Evolutionary conservation across 495 filamentous ascomycete genomes (phyloP).

Genomic region (Tuber aestivum): DNA sequence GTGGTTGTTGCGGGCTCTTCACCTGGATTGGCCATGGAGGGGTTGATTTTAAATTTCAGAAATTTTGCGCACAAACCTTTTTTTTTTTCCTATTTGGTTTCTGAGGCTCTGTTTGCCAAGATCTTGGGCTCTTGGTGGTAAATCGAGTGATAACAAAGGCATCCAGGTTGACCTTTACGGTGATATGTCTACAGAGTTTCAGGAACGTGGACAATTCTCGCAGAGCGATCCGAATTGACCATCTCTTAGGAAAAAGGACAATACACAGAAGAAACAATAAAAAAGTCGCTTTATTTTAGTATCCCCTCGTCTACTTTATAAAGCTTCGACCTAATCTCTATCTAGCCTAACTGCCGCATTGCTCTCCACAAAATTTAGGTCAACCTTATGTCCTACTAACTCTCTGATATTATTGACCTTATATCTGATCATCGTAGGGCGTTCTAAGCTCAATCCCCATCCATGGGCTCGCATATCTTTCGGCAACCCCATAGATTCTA

Average conservation of each 20-base stretch:
- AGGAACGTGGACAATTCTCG: neutral
- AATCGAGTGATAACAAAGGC: neutral
- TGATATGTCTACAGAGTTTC: neutral
- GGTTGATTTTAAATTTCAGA: neutral
- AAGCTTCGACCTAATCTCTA: conserved; percentile 51
- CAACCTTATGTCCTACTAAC: conserved; percentile 76
- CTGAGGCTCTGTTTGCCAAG: conserved; percentile 1
- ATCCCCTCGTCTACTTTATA: neutral
- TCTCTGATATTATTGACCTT: conserved; percentile 78
- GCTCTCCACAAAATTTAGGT: conserved; percentile 71
- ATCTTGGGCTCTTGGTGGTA: neutral
- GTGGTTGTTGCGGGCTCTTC: neutral
- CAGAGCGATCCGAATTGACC: too few species aligned
- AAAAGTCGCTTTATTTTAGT: neutral
- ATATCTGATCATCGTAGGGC: conserved; percentile 98
- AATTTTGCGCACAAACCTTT: neutral
- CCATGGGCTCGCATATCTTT: conserved; percentile 84
- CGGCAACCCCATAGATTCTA: conserved; percentile 73
- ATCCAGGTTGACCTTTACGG: neutral
- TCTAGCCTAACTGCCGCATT: conserved; percentile 79
- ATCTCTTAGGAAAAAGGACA: neutral
- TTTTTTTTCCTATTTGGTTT: neutral
- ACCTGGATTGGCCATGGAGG: neutral
- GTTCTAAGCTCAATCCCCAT: conserved; percentile 82
- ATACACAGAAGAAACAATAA: neutral